These are phyloP conservation scores for Sporothrix euskadiensis DNA, from an alignment of 2,329 filamentous ascomycete genomes.

Conservation along the genomic window DNA sequence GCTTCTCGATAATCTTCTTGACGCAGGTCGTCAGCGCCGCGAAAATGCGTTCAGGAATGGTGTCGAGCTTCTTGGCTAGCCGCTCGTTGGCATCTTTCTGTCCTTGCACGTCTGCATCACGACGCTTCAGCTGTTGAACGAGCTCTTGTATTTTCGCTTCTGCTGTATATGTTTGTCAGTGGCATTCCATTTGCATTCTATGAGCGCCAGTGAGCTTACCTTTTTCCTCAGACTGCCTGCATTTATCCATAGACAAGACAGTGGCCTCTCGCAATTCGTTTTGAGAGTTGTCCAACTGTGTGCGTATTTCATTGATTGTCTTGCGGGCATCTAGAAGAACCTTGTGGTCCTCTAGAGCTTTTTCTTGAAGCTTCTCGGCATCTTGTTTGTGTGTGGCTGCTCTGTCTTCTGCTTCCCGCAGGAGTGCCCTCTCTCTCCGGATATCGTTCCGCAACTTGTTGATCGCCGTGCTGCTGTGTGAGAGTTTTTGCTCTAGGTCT, in stretches of 20 bases:
- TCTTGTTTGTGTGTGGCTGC: conserved; percentile 46
- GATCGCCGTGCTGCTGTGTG: conserved; percentile 36
- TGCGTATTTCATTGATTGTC: conserved; percentile 40
- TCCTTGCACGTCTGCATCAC: conserved; percentile 23
- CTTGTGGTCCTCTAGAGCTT: conserved; percentile 33
- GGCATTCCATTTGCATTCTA: neutral
- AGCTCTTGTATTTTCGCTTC: conserved; percentile 27
- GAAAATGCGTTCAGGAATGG: conserved; percentile 30
- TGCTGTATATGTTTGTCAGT: conserved; percentile 6
- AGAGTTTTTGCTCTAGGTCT: conserved; percentile 37
- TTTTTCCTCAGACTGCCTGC: conserved; percentile 15
- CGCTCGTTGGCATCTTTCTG: conserved; percentile 18
- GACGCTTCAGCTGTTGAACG: neutral
- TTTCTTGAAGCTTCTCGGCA: neutral
- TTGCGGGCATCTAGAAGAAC: conserved; percentile 38
- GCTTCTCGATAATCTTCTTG: conserved; percentile 28
- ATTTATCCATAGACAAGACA: conserved; percentile 25
- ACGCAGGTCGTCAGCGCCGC: conserved; percentile 27
- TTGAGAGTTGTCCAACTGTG: conserved; percentile 40
- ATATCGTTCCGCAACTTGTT: conserved; percentile 42
- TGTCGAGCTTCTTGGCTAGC: conserved; percentile 24
- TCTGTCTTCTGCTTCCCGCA: conserved; percentile 51
- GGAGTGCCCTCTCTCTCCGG: conserved; percentile 40
- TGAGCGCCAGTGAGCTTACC: conserved; percentile 25
- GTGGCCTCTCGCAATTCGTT: conserved; percentile 37